Evolutionary conservation across 257 asterid species (phyloP), one percentile per base, ranked within the genome.

Genomic region (Rauvolfia tetraphylla): DNA sequence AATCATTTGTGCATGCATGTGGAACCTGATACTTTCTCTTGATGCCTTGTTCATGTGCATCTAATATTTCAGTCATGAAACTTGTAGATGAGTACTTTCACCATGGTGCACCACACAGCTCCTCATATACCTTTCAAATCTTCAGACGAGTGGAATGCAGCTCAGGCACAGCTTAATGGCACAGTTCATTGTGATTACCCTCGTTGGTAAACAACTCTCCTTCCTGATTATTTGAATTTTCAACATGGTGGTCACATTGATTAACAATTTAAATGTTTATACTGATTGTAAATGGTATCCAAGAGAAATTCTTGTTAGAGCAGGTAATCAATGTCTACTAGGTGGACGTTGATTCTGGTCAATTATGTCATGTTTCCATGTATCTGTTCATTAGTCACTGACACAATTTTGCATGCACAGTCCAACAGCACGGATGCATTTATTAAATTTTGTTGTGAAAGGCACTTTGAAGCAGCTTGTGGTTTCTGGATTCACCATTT

Each of bases 71-170:
- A 56, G 23, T 75, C 72, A 25, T n/a, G 46, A 53, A 76, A 42
- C 54, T 79, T 81, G 65, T 89, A 95, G 99, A 95, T 95, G 99
- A 93, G 98, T 81, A 93, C 99, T 80, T 93, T 93, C 81, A 91
- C 98, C 36, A 93, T 93, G 97, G 99, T 95, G 82, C 98, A 95
- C 83, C 99, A 93, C 79, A 95, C 98, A 0, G 98, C 99, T 25
- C 99, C 99, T 68, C 99, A 95, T 80, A 95, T 95, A 85, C 98
- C 99, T 49, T 95, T 90, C 67, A 93, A 95, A 81, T 56, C 88
- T 77, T 87, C 95, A 0, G 90, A 90, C 2, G 90, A 89, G 80
- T 93, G 99, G 99, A 93, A 93, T 75, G 95, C 97, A 18, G 97
- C 99, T 58, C 96, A 91, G 82, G 99, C 99, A 51, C 98, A 95